Base-by-base conservation (phyloP, 2,329 filamentous ascomycete genomes). In the Cladosporium sp. region DNA sequence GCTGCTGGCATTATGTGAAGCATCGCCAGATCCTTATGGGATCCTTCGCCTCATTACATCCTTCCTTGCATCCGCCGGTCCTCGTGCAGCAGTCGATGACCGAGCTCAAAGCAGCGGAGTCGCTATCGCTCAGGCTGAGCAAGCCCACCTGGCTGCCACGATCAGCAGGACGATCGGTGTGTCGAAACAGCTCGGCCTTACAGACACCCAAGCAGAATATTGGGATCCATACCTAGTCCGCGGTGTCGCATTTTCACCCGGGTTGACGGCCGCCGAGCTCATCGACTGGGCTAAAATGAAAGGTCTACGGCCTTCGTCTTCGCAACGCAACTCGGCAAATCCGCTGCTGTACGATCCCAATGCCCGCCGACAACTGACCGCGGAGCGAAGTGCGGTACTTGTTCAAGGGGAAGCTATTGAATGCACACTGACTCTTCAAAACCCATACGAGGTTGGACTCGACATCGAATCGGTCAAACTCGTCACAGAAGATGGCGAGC, bases 301-400 rank as follows among this genome's bases (percentile, higher is more conserved):
- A 16, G 60, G 60, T 18, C 21, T 51, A 18, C 46, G 60, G 18
- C 60, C 60, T 10, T 36, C 59, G 10, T 56, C 60, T 21, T 63
- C 60, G 34, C n/a, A 54, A 13, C 32, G 34, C 2, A 11, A 56
- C 18, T 39, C 60, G n/a, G 36, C 84, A 68, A 92, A 95, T 67
- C 95, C 95, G 0, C 97, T 99, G 71, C 91, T 99, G 65, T 96
- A 98, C 75, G 97, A 97, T 73, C 92, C 95, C 0, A 98, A 97
- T 73, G 79, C 93, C 23, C 92, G 93, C 77, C 84, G 79, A 63
- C 81, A 81, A 21, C 79, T 77, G 26, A 81, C 83, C 1, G 81
- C 85, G 14, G 88, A 67, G 34, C 67, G 70, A 14, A 73, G 93
- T 66, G 85, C 84, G 65, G 85, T 92, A 0, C 82, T 97, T 32